Percentiles rank a stretch among this genome's conserved stretches.
Conservation (phyloP, 139 green algal species). For the Picochlorum sp. region DNA sequence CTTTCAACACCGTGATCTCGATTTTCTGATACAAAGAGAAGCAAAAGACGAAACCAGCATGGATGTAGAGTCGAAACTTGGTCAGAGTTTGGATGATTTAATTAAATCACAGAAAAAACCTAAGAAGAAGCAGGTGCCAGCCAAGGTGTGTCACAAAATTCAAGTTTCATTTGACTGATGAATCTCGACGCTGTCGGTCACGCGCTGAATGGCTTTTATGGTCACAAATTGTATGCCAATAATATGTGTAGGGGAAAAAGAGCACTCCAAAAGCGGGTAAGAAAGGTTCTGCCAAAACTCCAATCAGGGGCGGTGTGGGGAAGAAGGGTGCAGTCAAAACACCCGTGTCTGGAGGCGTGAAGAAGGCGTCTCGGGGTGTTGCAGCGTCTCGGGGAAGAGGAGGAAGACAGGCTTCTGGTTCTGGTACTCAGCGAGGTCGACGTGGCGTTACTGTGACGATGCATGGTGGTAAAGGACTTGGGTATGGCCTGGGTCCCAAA, state of each 20-base stretch:
- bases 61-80: constrained; percentile 14
- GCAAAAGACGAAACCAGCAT: too few relatives aligned
- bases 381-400: not conserved
- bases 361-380: not conserved
- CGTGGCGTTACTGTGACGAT: not conserved
- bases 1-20: not conserved
- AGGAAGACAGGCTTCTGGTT: not conserved
- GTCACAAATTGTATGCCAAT: too few relatives aligned
- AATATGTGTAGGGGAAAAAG: too few relatives aligned
- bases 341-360: not conserved
- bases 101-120: constrained; percentile 19
- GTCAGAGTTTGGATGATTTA: constrained; percentile 33
- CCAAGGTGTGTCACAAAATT: not conserved
- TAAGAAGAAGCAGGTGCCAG: constrained; percentile 19
- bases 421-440: not conserved
- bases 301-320: too few relatives aligned
- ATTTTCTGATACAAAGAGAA: not conserved
- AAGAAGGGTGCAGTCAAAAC: not conserved
- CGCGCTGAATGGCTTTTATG: too few relatives aligned
- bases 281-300: too few relatives aligned
- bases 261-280: too few relatives aligned
- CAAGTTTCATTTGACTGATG: too few relatives aligned
- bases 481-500: constrained; percentile 1
- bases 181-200: too few relatives aligned
- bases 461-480: constrained; percentile 1